Evolutionary conservation across 2,329 filamentous ascomycete genomes (phyloP), one percentile per base, ranked within the genome.

Genomic region (Colletotrichum lini): DNA sequence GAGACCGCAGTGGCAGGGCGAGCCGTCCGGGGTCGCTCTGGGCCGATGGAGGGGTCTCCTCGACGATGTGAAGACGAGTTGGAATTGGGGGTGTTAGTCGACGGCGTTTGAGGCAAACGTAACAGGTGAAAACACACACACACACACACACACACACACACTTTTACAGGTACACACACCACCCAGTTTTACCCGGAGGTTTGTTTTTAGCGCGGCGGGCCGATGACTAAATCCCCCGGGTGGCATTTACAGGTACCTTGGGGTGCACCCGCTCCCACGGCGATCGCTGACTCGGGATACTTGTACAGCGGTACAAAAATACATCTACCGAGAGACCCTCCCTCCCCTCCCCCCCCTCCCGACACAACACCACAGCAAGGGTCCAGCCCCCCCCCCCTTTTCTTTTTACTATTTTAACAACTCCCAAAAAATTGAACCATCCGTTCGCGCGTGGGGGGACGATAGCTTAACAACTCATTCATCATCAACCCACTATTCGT

Each of bases 321-420:
- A 65, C 42, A 58, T 18, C 21, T 53, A 44, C 42, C 56, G 67
- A 54, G 35, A 35, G 30, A 30, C 30, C 8, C 30, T 5, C 8
- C 30, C 30, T 2, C 8, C 30, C 2, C 30, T 2, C 30, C 2
- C 30, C 10, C 30, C 30, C 30, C 56, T 18, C 45, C 65, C n/a
- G 53, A 70, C 30, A 57, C 49, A 21, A 45, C 57, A 53, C 13
- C 26, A 21, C 21, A 23, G 35, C 63, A 62, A 40, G 64, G 67
- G 15, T 62, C 15, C 15, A 38, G 16, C 67, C 63, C 60, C 64
- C 64, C 30, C 30, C 30, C 30, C 30, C 2, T 35, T 35, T 35
- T 35, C 2, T 70, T 67, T n/a, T 35, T 70, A 38, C 67, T 70
- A 70, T 70, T 62, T 67, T 61, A 64, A 70, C 64, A 58, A 62